phyloP scores from a whole-genome alignment of 2,329 filamentous ascomycete species.

The Septoria petroselini region DNA sequence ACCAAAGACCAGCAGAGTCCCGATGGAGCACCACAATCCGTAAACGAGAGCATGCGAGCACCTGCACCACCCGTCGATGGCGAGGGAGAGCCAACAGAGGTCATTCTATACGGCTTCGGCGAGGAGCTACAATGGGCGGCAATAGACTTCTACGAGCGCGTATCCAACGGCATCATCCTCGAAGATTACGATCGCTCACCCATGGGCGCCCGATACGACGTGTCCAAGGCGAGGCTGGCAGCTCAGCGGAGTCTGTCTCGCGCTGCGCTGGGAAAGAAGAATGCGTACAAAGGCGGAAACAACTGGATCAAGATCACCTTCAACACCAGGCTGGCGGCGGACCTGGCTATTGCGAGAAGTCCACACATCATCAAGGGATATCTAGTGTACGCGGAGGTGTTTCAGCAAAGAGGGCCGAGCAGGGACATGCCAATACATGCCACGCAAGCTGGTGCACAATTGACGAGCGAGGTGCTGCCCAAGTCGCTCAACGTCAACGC shows the following conservation, averaged over 20 bases:
- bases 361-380: conserved; percentile 50
- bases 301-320: conserved; percentile 75
- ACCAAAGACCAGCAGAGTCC: conserved; percentile 29
- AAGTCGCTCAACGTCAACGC: conserved; percentile 36
- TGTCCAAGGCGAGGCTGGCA: conserved; percentile 68
- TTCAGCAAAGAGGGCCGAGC: conserved; percentile 44
- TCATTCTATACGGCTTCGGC: conserved; percentile 80
- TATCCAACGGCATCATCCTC: conserved; percentile 75
- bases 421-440: conserved; percentile 45
- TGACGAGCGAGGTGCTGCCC: conserved; percentile 31
- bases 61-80: conserved; percentile 36
- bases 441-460: conserved; percentile 36
- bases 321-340: conserved; percentile 49
- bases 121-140: conserved; percentile 72
- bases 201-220: conserved; percentile 70
- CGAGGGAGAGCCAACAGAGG: conserved; percentile 60
- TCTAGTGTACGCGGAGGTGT: conserved; percentile 49
- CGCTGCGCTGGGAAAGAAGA: conserved; percentile 74
- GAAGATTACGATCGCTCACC: conserved; percentile 90
- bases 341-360: conserved; percentile 47
- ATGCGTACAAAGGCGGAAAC: conserved; percentile 74
- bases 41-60: conserved; percentile 1
- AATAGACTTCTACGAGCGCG: conserved; percentile 80
- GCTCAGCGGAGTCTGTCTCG: conserved; percentile 65
- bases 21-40: conserved; percentile 34